Evolutionary conservation across 371 early-diverging fungal species (phyloP), one percentile per base, ranked within the genome.

Genomic region (Actinomortierella wolfii): DNA sequence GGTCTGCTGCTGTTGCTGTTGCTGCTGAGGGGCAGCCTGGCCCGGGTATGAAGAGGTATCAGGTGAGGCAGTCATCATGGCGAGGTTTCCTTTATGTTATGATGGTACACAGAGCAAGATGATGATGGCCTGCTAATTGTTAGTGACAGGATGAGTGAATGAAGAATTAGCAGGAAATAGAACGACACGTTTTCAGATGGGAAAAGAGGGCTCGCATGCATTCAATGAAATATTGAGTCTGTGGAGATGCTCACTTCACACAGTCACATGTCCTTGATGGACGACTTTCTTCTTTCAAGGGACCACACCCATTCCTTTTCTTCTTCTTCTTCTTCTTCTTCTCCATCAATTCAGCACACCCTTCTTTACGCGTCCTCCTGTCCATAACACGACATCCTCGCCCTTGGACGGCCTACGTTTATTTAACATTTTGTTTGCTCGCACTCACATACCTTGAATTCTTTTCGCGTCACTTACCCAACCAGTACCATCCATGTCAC

Each of bases 1-100:
- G 20, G 86, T 81, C 40, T 64, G 59, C 41, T 71, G 71, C 47
- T 66, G 63, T 24, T 59, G 44, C 40, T 64, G 59, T 40, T 71
- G 71, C 47, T 66, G 63, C 25, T 59, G 44, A 3, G 42, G 29
- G 3, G 50, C 34, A 18, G 41, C 56, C 4, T 47, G 8, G 26
- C 9, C 40, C 20, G 48, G 24, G 57, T 21, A 43, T 25, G 51
- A 9, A 23, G 54, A 24, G 45, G 57, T 51, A 24, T 70, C 64
- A 21, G 54, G 46, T 47, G 61, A 54, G 45, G 61, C 55, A 49
- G 61, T 61, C 61, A 61, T 61, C 56, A 56, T 56, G 47, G 47
- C 29, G 20, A 39, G 20, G 29, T 7, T 20, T 14, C 20, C 5
- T 4, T 2, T 47, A 21, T 18, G 47, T 15, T 47, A 21, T 2